phyloP scores from a whole-genome alignment of 805 yeast genomes.

The Saccharomycopsis guyanensis region DNA sequence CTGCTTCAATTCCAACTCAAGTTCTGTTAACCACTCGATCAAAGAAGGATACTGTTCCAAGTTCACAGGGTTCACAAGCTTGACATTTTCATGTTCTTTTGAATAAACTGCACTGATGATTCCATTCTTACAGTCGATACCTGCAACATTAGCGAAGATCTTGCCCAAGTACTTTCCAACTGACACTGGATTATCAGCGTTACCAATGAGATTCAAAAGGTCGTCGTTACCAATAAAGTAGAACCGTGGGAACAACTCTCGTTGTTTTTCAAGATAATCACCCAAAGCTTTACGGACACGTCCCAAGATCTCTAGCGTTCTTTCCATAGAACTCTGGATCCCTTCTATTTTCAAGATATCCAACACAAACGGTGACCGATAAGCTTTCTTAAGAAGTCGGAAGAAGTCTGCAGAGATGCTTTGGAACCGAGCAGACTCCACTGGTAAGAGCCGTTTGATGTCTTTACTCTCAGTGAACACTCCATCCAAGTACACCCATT shows the following conservation, averaged over 20 bases:
- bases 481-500: slow-evolving; percentile 82
- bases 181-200: slow-evolving; percentile 36
- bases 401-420: slow-evolving; percentile 55
- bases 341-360: slow-evolving; percentile 49
- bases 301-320: slow-evolving; percentile 46
- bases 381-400: slow-evolving; percentile 41
- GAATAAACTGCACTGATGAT: slow-evolving; percentile 45
- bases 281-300: slow-evolving; percentile 58
- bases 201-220: slow-evolving; percentile 73
- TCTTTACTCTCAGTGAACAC: slow-evolving; percentile 57
- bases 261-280: slow-evolving; percentile 73
- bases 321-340: slow-evolving; percentile 38
- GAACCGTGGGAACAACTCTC: slow-evolving; percentile 71
- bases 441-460: slow-evolving; percentile 54
- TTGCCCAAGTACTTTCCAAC: slow-evolving; percentile 57
- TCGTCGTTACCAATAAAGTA: slow-evolving; percentile 91
- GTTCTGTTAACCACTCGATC: slow-evolving; percentile 51
- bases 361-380: slow-evolving; percentile 42
- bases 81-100: slow-evolving; percentile 55
- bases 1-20: slow-evolving; percentile 47
- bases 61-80: slow-evolving; percentile 37
- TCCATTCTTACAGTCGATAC: slow-evolving; percentile 32
- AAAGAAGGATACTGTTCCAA: slow-evolving; percentile 35
- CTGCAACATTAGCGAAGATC: slow-evolving; percentile 60
- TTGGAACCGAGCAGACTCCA: slow-evolving; percentile 60